Conservation (phyloP, 495 filamentous ascomycete species). For the Penicillium fimorum region DNA sequence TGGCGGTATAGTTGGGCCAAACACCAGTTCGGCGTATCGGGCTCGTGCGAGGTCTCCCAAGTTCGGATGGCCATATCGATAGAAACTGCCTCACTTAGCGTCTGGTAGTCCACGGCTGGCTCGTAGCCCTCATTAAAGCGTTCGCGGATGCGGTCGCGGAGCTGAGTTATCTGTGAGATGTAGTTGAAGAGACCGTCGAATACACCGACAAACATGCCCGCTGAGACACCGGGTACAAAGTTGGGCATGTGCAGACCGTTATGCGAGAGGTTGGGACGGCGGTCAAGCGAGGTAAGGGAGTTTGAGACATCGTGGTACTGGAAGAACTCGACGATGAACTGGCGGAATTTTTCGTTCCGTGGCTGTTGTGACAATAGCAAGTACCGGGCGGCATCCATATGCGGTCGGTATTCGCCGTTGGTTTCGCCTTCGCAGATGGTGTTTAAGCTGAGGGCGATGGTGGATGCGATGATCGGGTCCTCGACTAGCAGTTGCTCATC, state of each 20-base stretch:
- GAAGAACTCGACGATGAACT: conserved; percentile 91
- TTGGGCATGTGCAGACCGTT: conserved; percentile 64
- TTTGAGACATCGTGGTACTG: conserved; percentile 85
- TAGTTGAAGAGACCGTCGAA: conserved; percentile 81
- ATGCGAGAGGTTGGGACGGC: conserved; percentile 51
- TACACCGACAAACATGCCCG: conserved; percentile 76
- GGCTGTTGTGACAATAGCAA: conserved; percentile 61
- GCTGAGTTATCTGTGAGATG: conserved; percentile 74
- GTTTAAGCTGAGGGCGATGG: conserved; percentile 78
- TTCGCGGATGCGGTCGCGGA: conserved; percentile 72
- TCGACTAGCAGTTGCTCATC: conserved; percentile 45
- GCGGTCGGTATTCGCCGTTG: conserved; percentile 73
- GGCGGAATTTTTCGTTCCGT: conserved; percentile 63
- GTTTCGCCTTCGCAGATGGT: conserved; percentile 77
- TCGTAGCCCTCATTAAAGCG: conserved; percentile 62
- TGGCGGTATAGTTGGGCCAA: conserved; percentile 83
- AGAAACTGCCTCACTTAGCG: conserved; percentile 68
- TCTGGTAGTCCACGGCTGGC: conserved; percentile 71
- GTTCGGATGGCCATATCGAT: conserved; percentile 74
- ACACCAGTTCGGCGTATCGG: conserved; percentile 69
- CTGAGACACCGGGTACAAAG: conserved; percentile 71
- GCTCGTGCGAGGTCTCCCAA: conserved; percentile 71
- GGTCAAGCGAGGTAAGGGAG: conserved; percentile 69
- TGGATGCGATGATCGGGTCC: conserved; percentile 69
- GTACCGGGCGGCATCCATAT: conserved; percentile 73